Base-by-base conservation (phyloP, 352 stramenopile species). In the Thalassiosira sp. region DNA sequence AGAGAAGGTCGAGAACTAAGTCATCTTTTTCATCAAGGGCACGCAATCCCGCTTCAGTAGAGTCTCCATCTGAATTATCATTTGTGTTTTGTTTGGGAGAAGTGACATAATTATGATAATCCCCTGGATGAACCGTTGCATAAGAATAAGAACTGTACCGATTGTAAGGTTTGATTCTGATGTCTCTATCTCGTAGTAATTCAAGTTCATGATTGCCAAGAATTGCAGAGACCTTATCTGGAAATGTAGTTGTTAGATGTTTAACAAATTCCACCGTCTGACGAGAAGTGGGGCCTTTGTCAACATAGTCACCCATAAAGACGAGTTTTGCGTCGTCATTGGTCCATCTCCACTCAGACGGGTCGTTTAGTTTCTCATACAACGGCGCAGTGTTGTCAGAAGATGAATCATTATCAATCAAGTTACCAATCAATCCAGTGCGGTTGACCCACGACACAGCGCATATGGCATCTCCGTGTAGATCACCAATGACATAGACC, bases 161-260 rank as follows among this genome's bases (percentile, higher is more conserved):
- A 15, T 72, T 37, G 18, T 57, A 31, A 8, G 71, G 62, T 6
- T n/a, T 0, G 3, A 76, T 72, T 16, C 66, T 28, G 8, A 46
- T 25, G 60, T 86, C 70, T 11, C 82, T 33, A 78, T 89, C 82
- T 6, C 63, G 56, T 8, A 89, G 35, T 42, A 87, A 54, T 72
- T 89, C 82, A 24, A 89, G 56, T 62, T 89, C 82, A 56, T 89
- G 82, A 68, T 89, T 89, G 10, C 82, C 82, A 28, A 89, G 48
- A 10, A 89, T 63, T 6, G 76, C 82, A 6, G 65, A 81, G 0
- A 89, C 82, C 2, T 72, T 53, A 2, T 70, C 27, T 3, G 81
- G 81, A 73, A 86, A 89, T n/a, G 40, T 7, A 10, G 65, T 37
- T 0, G 81, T 89, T 33, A 88, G 53, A 69, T 60, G 27, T 28